These are phyloP conservation scores for Aaosphaeria pasadenensis DNA, from an alignment of 2,329 filamentous ascomycete genomes.

Conservation along the genomic window DNA sequence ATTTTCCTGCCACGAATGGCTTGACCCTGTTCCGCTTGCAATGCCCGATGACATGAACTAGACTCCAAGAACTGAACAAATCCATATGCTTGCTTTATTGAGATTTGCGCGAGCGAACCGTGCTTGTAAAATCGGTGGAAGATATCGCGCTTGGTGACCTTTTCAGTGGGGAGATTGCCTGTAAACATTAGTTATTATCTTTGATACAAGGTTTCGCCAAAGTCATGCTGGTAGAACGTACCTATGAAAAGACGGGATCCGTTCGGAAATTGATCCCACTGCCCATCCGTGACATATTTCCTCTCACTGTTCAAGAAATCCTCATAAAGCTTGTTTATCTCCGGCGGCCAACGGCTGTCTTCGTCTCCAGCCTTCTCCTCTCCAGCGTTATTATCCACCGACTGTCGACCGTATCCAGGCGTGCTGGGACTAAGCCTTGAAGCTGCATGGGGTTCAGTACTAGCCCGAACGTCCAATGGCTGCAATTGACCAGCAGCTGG, in stretches of 20 bases:
- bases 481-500: constrained; percentile 21
- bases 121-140: constrained; percentile 87
- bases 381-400: constrained; percentile 18
- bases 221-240: constrained; percentile 40
- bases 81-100: constrained; percentile 93
- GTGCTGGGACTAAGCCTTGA: constrained; percentile 18
- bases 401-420: constrained; percentile 22
- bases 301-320: constrained; percentile 71
- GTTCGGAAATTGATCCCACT: constrained; percentile 77
- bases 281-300: constrained; percentile 71
- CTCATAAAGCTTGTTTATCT: constrained; percentile 67
- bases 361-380: constrained; percentile 39
- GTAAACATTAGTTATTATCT: constrained; percentile 13
- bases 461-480: constrained; percentile 17
- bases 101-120: constrained; percentile 88
- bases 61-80: constrained; percentile 90
- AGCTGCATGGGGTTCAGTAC: constrained; percentile 12
- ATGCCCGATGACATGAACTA: constrained; percentile 69
- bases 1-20: constrained; percentile 88
- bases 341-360: constrained; percentile 51
- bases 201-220: background rate
- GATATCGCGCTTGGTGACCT: constrained; percentile 89
- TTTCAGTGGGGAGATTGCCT: constrained; percentile 91
- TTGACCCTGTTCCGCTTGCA: constrained; percentile 75
- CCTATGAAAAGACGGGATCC: constrained; percentile 79